These are phyloP conservation scores for Rubroshorea leprosula DNA, from an alignment of 345 rosid species.

Conservation along the genomic window DNA sequence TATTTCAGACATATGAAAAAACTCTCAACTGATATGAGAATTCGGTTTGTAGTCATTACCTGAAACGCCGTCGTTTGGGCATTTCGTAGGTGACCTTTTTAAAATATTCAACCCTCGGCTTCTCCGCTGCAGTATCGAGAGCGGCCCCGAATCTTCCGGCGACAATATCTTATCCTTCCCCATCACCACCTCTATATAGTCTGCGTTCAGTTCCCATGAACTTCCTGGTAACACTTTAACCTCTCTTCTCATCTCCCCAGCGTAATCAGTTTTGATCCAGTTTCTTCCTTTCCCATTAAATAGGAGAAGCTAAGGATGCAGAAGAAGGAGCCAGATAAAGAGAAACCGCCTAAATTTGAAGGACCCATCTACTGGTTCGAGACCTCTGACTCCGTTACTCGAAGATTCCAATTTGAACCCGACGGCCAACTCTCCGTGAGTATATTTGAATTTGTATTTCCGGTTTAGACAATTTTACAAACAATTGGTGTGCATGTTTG, in stretches of 20 bases:
- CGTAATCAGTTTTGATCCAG: neutral
- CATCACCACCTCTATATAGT: neutral
- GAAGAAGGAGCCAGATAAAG: slow-evolving; percentile 31
- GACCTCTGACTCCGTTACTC: slow-evolving; percentile 63
- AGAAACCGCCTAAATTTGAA: slow-evolving; percentile 19
- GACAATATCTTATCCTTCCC: neutral
- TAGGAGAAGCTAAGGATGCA: slow-evolving; percentile 42
- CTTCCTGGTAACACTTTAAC: slow-evolving; percentile 19
- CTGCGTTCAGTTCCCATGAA: slow-evolving; percentile 8
- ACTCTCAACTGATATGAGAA: too few species aligned
- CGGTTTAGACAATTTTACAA: slow-evolving; percentile 12
- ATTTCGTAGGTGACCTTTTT: neutral
- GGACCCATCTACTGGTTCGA: slow-evolving; percentile 64
- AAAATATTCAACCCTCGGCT: neutral
- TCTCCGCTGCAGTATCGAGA: neutral
- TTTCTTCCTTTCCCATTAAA: neutral
- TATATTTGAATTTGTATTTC: neutral
- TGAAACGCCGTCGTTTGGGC: neutral
- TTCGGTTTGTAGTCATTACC: too few species aligned
- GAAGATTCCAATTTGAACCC: slow-evolving; percentile 59
- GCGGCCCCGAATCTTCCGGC: slow-evolving; percentile 1
- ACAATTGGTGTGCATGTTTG: slow-evolving; percentile 16
- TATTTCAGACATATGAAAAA: too few species aligned
- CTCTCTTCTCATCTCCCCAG: neutral
- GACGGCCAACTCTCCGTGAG: slow-evolving; percentile 69